A percentile compares a stretch with the other conserved stretches of the same genome.
Conservation (phyloP, 202 grass and related monocot species). For the Bolboschoenoplectus hybrid region DNA sequence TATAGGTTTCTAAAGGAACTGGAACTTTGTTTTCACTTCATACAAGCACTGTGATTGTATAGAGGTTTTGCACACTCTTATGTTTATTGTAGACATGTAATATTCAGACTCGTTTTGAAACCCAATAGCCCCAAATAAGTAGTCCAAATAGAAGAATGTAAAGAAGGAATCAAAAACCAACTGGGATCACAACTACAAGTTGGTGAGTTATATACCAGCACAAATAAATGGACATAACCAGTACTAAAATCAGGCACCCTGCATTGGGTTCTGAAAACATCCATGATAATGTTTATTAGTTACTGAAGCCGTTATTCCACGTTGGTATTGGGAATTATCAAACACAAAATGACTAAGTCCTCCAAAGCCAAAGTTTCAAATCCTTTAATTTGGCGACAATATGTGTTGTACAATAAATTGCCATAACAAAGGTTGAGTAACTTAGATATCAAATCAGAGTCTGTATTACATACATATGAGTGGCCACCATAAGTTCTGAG, state of each 20-base stretch:
- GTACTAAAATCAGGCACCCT: background rate
- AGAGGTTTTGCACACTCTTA: background rate
- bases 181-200: constrained; percentile 1
- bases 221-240: background rate
- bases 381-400: background rate
- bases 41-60: background rate
- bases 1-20: background rate
- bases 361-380: background rate
- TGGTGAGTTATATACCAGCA: background rate
- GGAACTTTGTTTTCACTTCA: background rate
- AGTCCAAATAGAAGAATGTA: background rate
- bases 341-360: background rate
- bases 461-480: constrained; percentile 64
- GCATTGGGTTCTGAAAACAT: background rate
- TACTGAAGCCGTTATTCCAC: background rate
- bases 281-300: background rate
- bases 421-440: background rate
- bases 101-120: background rate
- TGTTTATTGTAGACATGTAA: constrained; percentile 1
- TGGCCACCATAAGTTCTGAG: constrained; percentile 81
- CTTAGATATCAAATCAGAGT: constrained; percentile 32
- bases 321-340: background rate
- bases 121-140: background rate
- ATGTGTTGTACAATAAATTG: background rate
- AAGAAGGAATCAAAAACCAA: background rate